These are phyloP conservation scores for Larix kaempferi DNA, from an alignment of 75 land plant genomes.

Conservation along the genomic window DNA sequence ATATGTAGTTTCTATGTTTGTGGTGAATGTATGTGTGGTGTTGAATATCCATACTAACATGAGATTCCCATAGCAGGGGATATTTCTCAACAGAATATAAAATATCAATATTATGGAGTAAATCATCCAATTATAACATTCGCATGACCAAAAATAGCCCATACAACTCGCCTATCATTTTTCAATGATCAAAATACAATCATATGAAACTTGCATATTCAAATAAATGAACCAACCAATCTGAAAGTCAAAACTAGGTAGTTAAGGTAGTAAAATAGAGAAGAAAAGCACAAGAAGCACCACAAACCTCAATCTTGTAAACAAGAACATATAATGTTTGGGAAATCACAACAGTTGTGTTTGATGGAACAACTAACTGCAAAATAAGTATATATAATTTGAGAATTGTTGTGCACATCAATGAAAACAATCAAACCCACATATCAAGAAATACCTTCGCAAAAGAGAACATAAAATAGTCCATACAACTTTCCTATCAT, in stretches of 20 bases:
- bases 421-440: not conserved
- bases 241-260: no score
- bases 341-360: not conserved
- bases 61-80: no score
- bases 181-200: not conserved
- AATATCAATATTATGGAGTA: no score
- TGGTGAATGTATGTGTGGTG: no score
- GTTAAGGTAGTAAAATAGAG: not conserved
- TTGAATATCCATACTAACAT: no score
- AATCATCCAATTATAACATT: no score
- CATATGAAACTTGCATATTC: not conserved
- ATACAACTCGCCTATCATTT: not conserved
- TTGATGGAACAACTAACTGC: conserved; percentile 1
- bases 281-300: not conserved
- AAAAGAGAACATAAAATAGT: not conserved
- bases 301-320: conserved; percentile 6
- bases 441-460: not conserved
- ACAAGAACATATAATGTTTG: not conserved
- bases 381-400: not conserved
- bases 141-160: not conserved
- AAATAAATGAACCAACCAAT: no score
- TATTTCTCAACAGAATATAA: no score
- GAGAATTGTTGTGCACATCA: not conserved
- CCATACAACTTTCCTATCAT: not conserved
- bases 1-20: no score